These are phyloP conservation scores for Macrophomina tecta DNA, from an alignment of 2,329 filamentous ascomycete genomes.

Conservation along the genomic window DNA sequence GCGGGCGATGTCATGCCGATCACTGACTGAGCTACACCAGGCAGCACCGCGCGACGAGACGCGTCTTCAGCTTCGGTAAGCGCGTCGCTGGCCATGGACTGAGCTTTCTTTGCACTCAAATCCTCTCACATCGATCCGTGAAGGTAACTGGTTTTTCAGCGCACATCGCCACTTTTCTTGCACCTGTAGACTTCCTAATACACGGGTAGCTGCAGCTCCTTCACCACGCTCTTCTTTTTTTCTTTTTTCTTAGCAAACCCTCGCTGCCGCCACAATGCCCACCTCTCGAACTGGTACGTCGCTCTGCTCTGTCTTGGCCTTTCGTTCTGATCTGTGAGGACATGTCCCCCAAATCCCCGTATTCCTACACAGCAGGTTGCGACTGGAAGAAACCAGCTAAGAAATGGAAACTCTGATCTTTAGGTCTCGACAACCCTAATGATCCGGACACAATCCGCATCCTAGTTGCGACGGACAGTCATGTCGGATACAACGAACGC, in stretches of 20 bases:
- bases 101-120: not conserved
- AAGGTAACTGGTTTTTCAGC: not conserved
- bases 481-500: constrained; percentile 95
- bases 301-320: not conserved
- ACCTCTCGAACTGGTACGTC: constrained; percentile 27
- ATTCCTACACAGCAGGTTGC: too few species aligned
- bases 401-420: constrained; percentile 29
- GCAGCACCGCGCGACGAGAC: constrained; percentile 21
- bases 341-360: not conserved
- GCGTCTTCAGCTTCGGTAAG: not conserved
- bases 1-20: constrained; percentile 22
- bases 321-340: not conserved
- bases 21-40: constrained; percentile 15
- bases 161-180: not conserved
- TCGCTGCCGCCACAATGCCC: constrained; percentile 33
- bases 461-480: constrained; percentile 92
- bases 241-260: not conserved
- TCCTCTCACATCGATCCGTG: not conserved
- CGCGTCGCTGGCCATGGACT: constrained; percentile 5
- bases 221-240: not conserved
- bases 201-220: not conserved
- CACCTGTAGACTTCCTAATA: not conserved
- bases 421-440: constrained; percentile 38
- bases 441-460: constrained; percentile 87
- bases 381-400: not conserved